Evolutionary conservation across 129 eudicot species (phyloP), one percentile per base, ranked within the genome.

Genomic region (Lonicera japonica): DNA sequence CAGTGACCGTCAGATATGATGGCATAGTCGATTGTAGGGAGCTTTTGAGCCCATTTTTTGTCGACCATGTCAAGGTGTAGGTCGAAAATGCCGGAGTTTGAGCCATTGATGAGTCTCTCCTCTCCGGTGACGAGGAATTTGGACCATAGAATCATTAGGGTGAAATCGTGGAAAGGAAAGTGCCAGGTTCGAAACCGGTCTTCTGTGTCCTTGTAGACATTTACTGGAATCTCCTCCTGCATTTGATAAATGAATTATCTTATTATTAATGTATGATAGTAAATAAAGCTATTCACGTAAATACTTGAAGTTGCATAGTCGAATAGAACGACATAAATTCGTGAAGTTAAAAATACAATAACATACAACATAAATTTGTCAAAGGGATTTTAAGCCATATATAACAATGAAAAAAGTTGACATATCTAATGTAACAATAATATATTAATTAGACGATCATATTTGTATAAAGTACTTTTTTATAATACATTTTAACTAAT

Each of bases 61-160:
- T 80, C 75, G 48, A 80, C 57, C 67, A 70, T 76, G 86, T 83
- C 86, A 3, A 83, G 56, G 47, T 83, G 83, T 1, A 80, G 43
- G 58, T 74, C 24, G 52, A 65, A 83, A 16, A 43, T 48, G 23
- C 83, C 77, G 0, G 86, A 57, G 40, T 67, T 45, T 8, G 82
- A 41, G 19, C 76, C 74, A 20, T 86, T 76, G 41, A 70, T 16
- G 5, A 61, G 17, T 13, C 52, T 63, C 66, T 85, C 85, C 5
- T 77, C 58, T 5, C 70, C 61, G 9, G 39, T 17, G 34, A 85
- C 85, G 0, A 85, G 78, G 51, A 81, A 85, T 25, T 51, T 67
- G 9, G 94, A 67, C 88, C 94, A 76, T 8, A 85, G 52, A 8
- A 36, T 50, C 76, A 73, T 76, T 3, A 85, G 66, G 20, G 88